These are phyloP conservation scores for Tricholomella constricta DNA, from an alignment of 768 basidiomycete species.

Conservation along the genomic window DNA sequence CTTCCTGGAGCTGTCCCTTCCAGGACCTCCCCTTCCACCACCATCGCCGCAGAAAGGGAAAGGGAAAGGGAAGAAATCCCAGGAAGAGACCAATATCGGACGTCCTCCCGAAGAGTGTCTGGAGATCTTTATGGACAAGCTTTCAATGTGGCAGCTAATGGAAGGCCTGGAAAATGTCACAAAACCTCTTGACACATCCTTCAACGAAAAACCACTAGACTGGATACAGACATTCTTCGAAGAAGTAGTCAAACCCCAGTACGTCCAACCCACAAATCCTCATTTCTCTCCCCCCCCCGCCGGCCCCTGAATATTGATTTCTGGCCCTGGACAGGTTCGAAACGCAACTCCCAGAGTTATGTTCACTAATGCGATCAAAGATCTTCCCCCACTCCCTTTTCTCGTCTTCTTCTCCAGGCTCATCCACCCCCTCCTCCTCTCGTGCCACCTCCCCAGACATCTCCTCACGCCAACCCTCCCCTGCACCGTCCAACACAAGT, in stretches of 20 bases:
- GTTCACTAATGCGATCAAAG: slow-evolving; percentile 61
- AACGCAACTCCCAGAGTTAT: slow-evolving; percentile 50
- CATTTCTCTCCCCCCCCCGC: not conserved
- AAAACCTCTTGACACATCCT: slow-evolving; percentile 14
- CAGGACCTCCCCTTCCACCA: slow-evolving; percentile 41
- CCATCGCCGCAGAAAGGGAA: slow-evolving; percentile 15
- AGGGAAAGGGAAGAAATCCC: slow-evolving; percentile 32
- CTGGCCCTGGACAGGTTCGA: slow-evolving; percentile 68
- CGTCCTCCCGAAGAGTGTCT: slow-evolving; percentile 50
- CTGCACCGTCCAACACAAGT: slow-evolving; percentile 24
- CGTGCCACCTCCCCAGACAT: slow-evolving; percentile 33
- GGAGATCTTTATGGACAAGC: slow-evolving; percentile 76
- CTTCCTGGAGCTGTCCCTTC: slow-evolving; percentile 63
- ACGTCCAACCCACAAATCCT: too few species aligned
- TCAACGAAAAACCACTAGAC: slow-evolving; percentile 45
- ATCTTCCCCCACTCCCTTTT: slow-evolving; percentile 68
- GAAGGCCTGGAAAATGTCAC: slow-evolving; percentile 30
- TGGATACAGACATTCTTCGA: slow-evolving; percentile 79
- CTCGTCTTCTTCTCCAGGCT: slow-evolving; percentile 42
- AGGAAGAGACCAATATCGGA: slow-evolving; percentile 22
- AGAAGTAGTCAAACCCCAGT: slow-evolving; percentile 67
- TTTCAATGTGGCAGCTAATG: slow-evolving; percentile 78
- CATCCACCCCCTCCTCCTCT: slow-evolving; percentile 28
- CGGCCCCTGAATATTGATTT: too few species aligned
- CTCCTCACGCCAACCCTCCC: slow-evolving; percentile 20